Base-by-base conservation (phyloP, 352 stramenopile species). In the Phytophthora hibernalis region DNA sequence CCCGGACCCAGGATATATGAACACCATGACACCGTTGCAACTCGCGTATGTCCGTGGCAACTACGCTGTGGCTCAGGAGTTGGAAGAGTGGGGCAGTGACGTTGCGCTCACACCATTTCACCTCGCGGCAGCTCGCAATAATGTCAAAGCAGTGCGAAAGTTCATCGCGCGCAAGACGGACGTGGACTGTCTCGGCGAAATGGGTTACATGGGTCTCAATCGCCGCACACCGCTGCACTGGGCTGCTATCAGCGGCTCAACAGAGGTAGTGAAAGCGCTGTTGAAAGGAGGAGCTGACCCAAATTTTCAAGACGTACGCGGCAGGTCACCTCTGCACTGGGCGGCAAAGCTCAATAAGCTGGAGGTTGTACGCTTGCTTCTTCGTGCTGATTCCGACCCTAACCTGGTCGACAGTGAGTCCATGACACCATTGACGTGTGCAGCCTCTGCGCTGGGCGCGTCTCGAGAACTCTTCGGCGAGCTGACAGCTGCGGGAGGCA, bases 51-150 rank as follows among this genome's bases (percentile, higher is more conserved):
- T 93, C 31, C 73, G 83, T 28, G 82, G 78, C 11, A 91, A 92
- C 51, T 89, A 77, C 33, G 80, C 83, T 1, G 80, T 93, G 1
- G 83, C 78, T 1, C 74, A 81, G 16, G 85, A 87, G 51, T 67
- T 93, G 3, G 85, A 93, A 50, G 80, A 91, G 8, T 89, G 80
- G 80, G 85, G 85, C 22, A 65, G 76, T 20, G 85, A 93, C 37
- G 80, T 93, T 4, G 83, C 85, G 5, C 68, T 93, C 37, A 93
- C 85, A 12, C 85, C 85, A 4, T 85, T 92, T 35, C 85, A 93
- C 42, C 45, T 72, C 1, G 85, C 80, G 0, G 82, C 83, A 2
- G 83, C 76, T 20, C 64, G 54, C 31, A 91, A 92, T 43, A 61
- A 93, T 40, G 73, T 83, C 0, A 4, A 54, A 5, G 52, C 50